Conservation (phyloP, 352 stramenopile species). For the Phytophthora sojae region DNA sequence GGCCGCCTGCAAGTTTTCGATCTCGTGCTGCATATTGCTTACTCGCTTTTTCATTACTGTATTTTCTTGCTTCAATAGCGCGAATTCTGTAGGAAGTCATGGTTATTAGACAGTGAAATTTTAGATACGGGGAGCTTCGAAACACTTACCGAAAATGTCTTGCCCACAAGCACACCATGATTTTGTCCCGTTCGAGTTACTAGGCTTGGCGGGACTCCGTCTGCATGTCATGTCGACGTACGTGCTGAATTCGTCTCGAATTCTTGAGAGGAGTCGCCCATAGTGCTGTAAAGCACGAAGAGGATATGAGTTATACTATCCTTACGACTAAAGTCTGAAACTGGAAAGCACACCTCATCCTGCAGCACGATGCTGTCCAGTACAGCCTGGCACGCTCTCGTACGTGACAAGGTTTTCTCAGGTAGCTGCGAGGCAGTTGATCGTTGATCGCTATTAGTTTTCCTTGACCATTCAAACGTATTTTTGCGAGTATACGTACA, state of each 20-base stretch:
- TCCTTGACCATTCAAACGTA: not conserved
- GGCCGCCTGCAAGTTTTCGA: conserved; percentile 53
- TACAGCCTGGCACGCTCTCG: conserved; percentile 56
- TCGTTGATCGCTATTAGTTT: too few relatives aligned
- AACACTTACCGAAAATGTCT: conserved; percentile 31
- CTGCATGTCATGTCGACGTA: conserved; percentile 48
- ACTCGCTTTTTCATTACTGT: conserved; percentile 57
- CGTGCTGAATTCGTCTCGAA: conserved; percentile 69
- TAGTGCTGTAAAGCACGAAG: conserved; percentile 46
- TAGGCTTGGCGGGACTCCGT: conserved; percentile 29
- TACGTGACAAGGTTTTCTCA: conserved; percentile 60
- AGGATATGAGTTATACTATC: not conserved
- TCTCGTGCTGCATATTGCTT: conserved; percentile 56
- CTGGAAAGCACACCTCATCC: conserved; percentile 54
- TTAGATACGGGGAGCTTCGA: not conserved
- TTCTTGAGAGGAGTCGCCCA: conserved; percentile 55
- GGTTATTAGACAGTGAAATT: not conserved
- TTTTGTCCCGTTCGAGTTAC: conserved; percentile 11
- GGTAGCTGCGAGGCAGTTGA: conserved; percentile 38
- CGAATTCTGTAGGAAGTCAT: conserved; percentile 41
- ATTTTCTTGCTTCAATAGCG: conserved; percentile 65
- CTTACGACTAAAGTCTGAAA: not conserved
- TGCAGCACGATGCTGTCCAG: conserved; percentile 65
- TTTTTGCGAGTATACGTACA: conserved; percentile 28
- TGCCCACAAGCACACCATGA: conserved; percentile 32